A percentile compares a stretch with the other conserved stretches of the same genome.
Conservation (phyloP, 768 basidiomycete species). For the Suillus paluster region DNA sequence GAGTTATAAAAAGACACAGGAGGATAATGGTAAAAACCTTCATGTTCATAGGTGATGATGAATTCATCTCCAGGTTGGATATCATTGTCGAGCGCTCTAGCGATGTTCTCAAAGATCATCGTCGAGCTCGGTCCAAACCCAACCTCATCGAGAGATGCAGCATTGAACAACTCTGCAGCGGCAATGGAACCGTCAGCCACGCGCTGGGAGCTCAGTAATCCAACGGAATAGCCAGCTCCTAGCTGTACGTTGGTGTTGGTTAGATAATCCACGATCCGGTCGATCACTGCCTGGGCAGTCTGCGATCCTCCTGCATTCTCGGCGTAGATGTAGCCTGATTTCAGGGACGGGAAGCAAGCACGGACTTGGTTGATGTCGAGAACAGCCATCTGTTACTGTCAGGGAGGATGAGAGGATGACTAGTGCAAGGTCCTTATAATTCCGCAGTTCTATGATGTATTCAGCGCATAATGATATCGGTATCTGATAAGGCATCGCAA, state of each 20-base stretch:
- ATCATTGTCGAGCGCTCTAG: constrained; percentile 59
- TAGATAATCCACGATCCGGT: constrained; percentile 69
- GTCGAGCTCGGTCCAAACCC: constrained; percentile 72
- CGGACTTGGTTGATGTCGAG: constrained; percentile 58
- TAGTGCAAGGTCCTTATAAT: background rate
- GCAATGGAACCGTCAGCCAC: constrained; percentile 52
- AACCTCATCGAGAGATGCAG: constrained; percentile 64
- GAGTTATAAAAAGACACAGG: background rate
- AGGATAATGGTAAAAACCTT: constrained; percentile 49
- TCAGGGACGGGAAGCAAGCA: constrained; percentile 64
- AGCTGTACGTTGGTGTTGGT: constrained; percentile 75
- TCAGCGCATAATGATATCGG: background rate
- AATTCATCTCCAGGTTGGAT: constrained; percentile 70
- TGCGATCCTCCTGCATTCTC: constrained; percentile 84
- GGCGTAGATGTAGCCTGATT: constrained; percentile 64
- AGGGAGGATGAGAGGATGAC: background rate
- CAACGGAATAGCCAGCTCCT: constrained; percentile 69
- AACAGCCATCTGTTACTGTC: constrained; percentile 19
- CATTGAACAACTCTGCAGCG: constrained; percentile 66
- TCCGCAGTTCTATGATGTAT: background rate
- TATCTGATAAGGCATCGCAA: background rate
- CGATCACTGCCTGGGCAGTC: constrained; percentile 55
- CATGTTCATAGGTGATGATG: constrained; percentile 80
- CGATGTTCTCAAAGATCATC: constrained; percentile 69
- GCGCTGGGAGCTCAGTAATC: constrained; percentile 55